Percentiles rank a stretch among this genome's conserved stretches.
phyloP scores from a whole-genome alignment of 805 yeast species.

The Wickerhamomyces pijperi region DNA sequence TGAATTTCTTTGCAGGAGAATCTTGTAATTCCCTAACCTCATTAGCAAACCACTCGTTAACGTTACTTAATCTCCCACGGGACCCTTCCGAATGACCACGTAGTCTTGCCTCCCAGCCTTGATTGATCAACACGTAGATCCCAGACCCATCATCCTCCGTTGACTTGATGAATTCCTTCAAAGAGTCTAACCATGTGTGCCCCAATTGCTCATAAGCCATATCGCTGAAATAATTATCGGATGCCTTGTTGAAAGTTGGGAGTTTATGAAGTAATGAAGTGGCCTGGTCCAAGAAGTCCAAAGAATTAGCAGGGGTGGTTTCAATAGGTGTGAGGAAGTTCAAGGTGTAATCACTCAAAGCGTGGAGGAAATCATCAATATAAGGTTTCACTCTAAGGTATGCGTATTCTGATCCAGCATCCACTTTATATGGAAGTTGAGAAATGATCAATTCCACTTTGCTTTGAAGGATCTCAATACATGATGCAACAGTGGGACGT shows the following conservation, averaged over 20 bases:
- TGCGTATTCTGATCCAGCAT: constrained; percentile 62
- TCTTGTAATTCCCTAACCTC: constrained; percentile 18
- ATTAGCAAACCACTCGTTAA: constrained; percentile 31
- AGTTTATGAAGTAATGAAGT: constrained; percentile 47
- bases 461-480: constrained; percentile 36
- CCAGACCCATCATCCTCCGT: constrained; percentile 15
- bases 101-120: constrained; percentile 30
- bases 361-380: constrained; percentile 57
- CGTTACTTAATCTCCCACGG: constrained; percentile 29
- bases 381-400: constrained; percentile 60
- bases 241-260: constrained; percentile 50
- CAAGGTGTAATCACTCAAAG: constrained; percentile 64
- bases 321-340: constrained; percentile 67
- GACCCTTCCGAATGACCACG: constrained; percentile 33
- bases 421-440: constrained; percentile 68
- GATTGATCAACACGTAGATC: constrained; percentile 26
- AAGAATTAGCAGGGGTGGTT: constrained; percentile 34
- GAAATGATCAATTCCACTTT: constrained; percentile 28
- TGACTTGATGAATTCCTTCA: constrained; percentile 20
- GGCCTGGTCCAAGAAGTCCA: constrained; percentile 53
- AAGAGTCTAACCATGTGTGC: constrained; percentile 42
- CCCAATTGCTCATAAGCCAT: constrained; percentile 53
- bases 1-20: background rate
- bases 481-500: constrained; percentile 40
- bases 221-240: constrained; percentile 28